These are phyloP conservation scores for Exophiala viscosa DNA, from an alignment of 2,329 filamentous ascomycete genomes.

Conservation along the genomic window DNA sequence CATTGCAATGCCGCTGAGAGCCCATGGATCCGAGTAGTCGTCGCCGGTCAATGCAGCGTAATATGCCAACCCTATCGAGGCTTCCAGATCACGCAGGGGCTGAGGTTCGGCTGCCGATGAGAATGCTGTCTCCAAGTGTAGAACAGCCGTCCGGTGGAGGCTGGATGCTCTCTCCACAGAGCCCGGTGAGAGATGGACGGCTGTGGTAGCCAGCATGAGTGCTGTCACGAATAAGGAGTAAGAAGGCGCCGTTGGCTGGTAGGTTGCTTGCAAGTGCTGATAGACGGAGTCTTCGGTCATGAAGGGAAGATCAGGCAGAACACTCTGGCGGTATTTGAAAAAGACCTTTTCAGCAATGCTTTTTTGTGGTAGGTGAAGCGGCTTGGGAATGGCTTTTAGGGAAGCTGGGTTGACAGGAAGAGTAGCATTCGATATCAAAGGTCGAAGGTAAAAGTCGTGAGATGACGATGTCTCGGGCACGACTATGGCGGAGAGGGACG, in stretches of 20 bases:
- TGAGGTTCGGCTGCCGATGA: background rate
- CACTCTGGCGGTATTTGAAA: background rate
- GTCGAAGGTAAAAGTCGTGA: background rate
- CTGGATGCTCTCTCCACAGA: background rate
- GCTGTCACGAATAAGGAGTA: background rate
- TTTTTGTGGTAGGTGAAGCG: background rate
- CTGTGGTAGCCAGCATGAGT: background rate
- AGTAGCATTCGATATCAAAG: background rate
- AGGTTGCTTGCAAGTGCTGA: background rate
- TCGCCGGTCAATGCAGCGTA: background rate
- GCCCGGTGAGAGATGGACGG: background rate
- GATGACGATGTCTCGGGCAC: background rate
- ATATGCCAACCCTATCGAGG: background rate
- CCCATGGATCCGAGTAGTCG: background rate
- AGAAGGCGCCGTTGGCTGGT: background rate
- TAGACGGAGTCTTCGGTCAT: background rate
- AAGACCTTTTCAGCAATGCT: background rate
- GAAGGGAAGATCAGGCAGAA: background rate
- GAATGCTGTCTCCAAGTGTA: background rate
- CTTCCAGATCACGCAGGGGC: background rate
- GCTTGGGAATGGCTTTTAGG: background rate
- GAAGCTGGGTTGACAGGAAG: background rate
- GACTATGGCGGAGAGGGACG: background rate
- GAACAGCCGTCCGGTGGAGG: background rate
- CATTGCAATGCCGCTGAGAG: background rate